These are phyloP conservation scores for Tylopilus sp. DNA, from an alignment of 768 basidiomycete species.

Conservation along the genomic window DNA sequence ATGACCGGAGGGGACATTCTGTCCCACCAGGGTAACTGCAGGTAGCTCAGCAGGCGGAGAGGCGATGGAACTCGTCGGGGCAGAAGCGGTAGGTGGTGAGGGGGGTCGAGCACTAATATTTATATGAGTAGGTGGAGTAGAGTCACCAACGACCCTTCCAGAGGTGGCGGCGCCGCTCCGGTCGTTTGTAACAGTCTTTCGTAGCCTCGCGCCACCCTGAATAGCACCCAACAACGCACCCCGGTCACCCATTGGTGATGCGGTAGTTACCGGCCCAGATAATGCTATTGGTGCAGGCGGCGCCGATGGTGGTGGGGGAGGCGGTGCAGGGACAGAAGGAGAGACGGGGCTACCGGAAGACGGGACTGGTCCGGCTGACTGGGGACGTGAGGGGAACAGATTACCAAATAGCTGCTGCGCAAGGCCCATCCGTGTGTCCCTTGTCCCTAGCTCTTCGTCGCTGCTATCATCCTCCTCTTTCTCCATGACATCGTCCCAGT, in stretches of 20 bases:
- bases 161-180: slow-evolving; percentile 66
- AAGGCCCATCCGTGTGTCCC: slow-evolving; percentile 64
- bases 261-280: slow-evolving; percentile 30
- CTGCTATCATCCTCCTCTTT: slow-evolving; percentile 66
- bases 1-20: slow-evolving; percentile 25
- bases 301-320: slow-evolving; percentile 36
- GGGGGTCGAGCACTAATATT: slow-evolving; percentile 44
- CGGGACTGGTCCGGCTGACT: slow-evolving; percentile 45
- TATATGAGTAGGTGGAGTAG: slow-evolving; percentile 67
- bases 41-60: slow-evolving; percentile 21
- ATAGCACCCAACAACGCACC: slow-evolving; percentile 76
- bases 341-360: slow-evolving; percentile 25
- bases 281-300: slow-evolving; percentile 23
- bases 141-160: slow-evolving; percentile 78
- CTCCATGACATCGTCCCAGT: slow-evolving; percentile 85
- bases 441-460: slow-evolving; percentile 73
- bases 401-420: slow-evolving; percentile 78
- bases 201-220: slow-evolving; percentile 67
- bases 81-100: slow-evolving; percentile 12
- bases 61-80: slow-evolving; percentile 4
- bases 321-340: slow-evolving; percentile 35
- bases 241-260: slow-evolving; percentile 49
- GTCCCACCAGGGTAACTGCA: slow-evolving; percentile 11
- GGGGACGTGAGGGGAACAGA: slow-evolving; percentile 57
- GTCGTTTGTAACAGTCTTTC: slow-evolving; percentile 79